Percentiles rank a stretch among this genome's conserved stretches.
These are phyloP conservation scores for Notholithocarpus densiflorus DNA, from an alignment of 306 rosid species.

Conservation along the genomic window DNA sequence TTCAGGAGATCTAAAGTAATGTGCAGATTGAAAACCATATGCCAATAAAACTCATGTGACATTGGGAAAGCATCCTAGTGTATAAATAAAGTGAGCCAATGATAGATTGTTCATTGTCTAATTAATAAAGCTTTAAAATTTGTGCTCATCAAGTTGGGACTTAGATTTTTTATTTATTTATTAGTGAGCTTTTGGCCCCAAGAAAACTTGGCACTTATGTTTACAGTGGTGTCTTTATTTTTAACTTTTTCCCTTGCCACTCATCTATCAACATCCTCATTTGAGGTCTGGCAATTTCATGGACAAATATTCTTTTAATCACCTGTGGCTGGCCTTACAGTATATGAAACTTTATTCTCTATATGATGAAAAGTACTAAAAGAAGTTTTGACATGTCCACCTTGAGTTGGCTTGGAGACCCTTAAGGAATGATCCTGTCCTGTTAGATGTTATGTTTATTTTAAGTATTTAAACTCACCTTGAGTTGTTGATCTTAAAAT, in stretches of 20 bases:
- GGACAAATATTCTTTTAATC: not conserved
- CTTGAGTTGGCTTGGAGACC: not conserved
- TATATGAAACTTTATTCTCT: not conserved
- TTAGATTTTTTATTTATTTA: too few species aligned
- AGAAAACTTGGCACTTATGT: not conserved
- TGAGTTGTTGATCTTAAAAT: not conserved
- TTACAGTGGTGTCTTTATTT: conserved; percentile 1
- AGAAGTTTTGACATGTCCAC: not conserved
- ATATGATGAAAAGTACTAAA: not conserved
- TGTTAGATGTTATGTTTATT: not conserved
- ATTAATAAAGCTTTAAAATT: not conserved
- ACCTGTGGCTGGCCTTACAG: not conserved
- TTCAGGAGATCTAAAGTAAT: not conserved
- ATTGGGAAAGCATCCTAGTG: not conserved
- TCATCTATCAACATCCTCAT: not conserved
- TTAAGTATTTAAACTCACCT: not conserved
- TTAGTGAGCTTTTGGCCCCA: too few species aligned
- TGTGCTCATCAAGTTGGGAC: conserved; percentile 5
- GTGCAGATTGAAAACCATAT: not conserved
- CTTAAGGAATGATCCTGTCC: not conserved
- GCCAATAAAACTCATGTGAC: conserved; percentile 9
- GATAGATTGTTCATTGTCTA: not conserved
- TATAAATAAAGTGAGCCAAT: conserved; percentile 4
- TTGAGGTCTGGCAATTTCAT: not conserved
- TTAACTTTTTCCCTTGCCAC: not conserved